Base-by-base conservation (phyloP, 768 basidiomycete genomes). In the Calocybe indica region DNA sequence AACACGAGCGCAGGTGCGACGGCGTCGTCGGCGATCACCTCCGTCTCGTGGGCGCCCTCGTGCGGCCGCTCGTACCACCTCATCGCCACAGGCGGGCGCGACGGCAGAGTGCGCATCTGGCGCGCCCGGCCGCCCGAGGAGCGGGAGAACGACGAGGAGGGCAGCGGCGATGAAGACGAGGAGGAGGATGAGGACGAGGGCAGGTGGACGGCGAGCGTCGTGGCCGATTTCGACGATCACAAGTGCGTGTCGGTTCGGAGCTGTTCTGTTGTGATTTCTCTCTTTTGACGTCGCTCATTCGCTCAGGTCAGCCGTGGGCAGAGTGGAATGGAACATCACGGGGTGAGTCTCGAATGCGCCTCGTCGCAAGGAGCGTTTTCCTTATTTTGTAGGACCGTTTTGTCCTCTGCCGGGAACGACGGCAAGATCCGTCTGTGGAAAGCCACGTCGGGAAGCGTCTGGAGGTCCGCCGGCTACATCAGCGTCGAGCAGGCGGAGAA, bases 11-110 rank as follows among this genome's bases (percentile, higher is more conserved):
- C 22, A 4, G 22, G 22, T 22, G 22, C 22, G 22, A 22, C 22
- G 4, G 22, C 22, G 22, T 22, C 76, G 3, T 81, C 72, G 36
- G 79, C 94, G 2, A 78, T 95, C 43, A 88, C 87, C 0, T 83
- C 85, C 30, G 79, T 98, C 33, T 74, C 92, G 11, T 99, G 94
- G 94, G 92, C 95, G 0, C 90, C 96, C 0, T 86, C 86, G 0
- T 95, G 92, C 50, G 96, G 95, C 5, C 77, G 96, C 28, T 89
- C 89, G 1, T 95, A 92, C 64, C 95, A 98, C 58, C 85, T 97
- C 35, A 76, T 98, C 50, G 96, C 95, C 1, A 90, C 92, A 0
- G 96, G 93, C 11, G 74, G 82, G 30, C 75, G 92, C 30, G 93
- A 96, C 61, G 92, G 93, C 1, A 77, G 79, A 39, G 92, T 97